phyloP scores from a whole-genome alignment of 2,329 filamentous ascomycete genomes.

The Capronia americana region DNA sequence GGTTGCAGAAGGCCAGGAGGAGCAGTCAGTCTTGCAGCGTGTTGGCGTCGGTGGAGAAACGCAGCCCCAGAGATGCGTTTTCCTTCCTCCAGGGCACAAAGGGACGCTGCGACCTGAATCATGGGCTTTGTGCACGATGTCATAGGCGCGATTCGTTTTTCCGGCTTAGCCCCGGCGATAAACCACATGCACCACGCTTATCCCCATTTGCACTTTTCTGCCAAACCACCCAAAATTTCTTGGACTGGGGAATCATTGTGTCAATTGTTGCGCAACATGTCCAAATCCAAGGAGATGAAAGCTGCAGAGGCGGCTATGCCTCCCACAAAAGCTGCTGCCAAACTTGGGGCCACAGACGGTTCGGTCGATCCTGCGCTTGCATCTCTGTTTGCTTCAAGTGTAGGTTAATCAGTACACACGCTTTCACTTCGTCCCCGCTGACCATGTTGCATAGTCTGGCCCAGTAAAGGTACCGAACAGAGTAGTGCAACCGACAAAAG shows the following conservation, averaged over 20 bases:
- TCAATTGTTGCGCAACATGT: slow-evolving; percentile 18
- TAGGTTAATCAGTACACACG: slow-evolving; percentile 56
- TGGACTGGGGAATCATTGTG: neutral
- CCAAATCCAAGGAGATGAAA: slow-evolving; percentile 25
- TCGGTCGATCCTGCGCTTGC: slow-evolving; percentile 72
- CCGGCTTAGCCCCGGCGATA: slow-evolving; percentile 21
- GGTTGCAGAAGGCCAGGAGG: slow-evolving; percentile 9
- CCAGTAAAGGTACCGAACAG: slow-evolving; percentile 46
- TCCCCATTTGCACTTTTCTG: slow-evolving; percentile 22
- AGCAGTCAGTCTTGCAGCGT: slow-evolving; percentile 20
- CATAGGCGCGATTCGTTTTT: slow-evolving; percentile 13
- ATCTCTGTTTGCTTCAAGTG: slow-evolving; percentile 74
- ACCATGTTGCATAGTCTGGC: slow-evolving; percentile 40
- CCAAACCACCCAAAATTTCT: slow-evolving; percentile 22
- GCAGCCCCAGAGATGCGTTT: slow-evolving; percentile 15
- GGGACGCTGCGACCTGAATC: slow-evolving; percentile 15
- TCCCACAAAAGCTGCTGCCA: neutral
- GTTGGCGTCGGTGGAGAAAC: slow-evolving; percentile 33
- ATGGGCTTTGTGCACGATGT: slow-evolving; percentile 14
- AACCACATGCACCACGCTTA: slow-evolving; percentile 22
- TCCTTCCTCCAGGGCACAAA: slow-evolving; percentile 6
- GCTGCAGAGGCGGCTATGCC: neutral
- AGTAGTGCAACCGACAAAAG: slow-evolving; percentile 42
- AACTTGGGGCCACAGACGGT: slow-evolving; percentile 33
- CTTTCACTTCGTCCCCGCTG: slow-evolving; percentile 5